Conservation (phyloP, 768 basidiomycete genomes). For the Leccinum ochraceum region DNA sequence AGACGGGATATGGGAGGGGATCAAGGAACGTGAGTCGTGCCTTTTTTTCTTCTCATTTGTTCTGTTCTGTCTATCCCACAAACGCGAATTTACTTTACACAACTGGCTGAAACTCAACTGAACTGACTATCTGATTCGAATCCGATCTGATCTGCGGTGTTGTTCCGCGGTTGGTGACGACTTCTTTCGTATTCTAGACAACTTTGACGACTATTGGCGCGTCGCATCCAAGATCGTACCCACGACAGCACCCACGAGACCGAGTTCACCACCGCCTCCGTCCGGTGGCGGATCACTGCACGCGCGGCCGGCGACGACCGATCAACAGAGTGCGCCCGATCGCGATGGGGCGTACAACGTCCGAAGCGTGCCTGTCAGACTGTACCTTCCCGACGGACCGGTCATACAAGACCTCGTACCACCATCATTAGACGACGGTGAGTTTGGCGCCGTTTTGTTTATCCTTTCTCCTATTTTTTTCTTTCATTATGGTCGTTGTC, state of each 20-base stretch:
- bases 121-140: neutral
- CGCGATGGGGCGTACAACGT: slow-evolving; percentile 87
- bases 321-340: slow-evolving; percentile 54
- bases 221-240: slow-evolving; percentile 94
- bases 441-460: slow-evolving; percentile 19
- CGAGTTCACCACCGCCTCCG: slow-evolving; percentile 53
- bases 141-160: neutral
- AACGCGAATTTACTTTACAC: too few relatives aligned
- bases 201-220: slow-evolving; percentile 94
- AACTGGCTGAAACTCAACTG: neutral
- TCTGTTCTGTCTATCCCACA: too few relatives aligned
- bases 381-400: slow-evolving; percentile 90
- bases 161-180: slow-evolving; percentile 17
- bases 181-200: slow-evolving; percentile 55
- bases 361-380: slow-evolving; percentile 82
- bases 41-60: slow-evolving; percentile 31
- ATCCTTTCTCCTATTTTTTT: neutral
- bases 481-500: neutral
- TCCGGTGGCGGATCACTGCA: slow-evolving; percentile 59
- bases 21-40: slow-evolving; percentile 81
- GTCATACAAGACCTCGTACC: slow-evolving; percentile 89
- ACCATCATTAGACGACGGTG: slow-evolving; percentile 77
- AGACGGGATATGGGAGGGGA: slow-evolving; percentile 96
- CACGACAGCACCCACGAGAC: slow-evolving; percentile 62
- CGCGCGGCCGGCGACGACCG: slow-evolving; percentile 62